Conservation (phyloP, 2,329 filamentous ascomycete genomes). For the Mycocentrospora acerina region DNA sequence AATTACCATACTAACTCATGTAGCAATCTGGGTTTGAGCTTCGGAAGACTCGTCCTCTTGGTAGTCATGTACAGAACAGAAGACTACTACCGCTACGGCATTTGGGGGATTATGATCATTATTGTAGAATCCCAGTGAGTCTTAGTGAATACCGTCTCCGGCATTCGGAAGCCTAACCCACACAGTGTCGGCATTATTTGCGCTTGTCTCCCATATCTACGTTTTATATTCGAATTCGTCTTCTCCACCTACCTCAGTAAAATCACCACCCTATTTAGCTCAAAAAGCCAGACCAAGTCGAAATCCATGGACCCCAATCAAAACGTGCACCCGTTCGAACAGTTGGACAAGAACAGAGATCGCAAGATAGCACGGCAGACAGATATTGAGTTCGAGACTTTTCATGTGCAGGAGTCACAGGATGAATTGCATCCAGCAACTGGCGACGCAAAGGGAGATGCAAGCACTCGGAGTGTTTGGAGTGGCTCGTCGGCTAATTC, state of each 20-base stretch:
- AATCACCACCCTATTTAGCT: neutral
- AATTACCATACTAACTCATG: neutral
- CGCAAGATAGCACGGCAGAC: conserved; percentile 3
- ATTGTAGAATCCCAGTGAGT: conserved; percentile 8
- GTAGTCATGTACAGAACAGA: conserved; percentile 10
- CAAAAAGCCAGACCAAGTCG: conserved; percentile 4
- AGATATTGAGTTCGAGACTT: conserved; percentile 5
- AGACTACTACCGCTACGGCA: conserved; percentile 9
- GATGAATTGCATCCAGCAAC: conserved; percentile 2
- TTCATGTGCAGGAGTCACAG: conserved; percentile 1
- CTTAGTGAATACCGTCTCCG: too few species aligned
- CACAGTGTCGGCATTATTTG: conserved; percentile 5
- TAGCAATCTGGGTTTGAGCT: conserved; percentile 9
- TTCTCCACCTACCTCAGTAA: conserved; percentile 4
- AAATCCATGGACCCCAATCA: conserved; percentile 3
- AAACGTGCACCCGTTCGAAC: conserved; percentile 1
- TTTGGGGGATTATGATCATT: conserved; percentile 10
- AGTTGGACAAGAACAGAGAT: neutral
- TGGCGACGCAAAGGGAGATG: too few species aligned
- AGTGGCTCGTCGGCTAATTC: too few species aligned
- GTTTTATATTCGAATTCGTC: conserved; percentile 9
- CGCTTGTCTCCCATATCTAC: conserved; percentile 8
- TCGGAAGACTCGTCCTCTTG: conserved; percentile 9
- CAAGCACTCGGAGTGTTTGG: too few species aligned
- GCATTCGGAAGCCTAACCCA: too few species aligned